Base-by-base conservation (phyloP, 2,329 filamentous ascomycete genomes). In the Fusarium ambrosium region DNA sequence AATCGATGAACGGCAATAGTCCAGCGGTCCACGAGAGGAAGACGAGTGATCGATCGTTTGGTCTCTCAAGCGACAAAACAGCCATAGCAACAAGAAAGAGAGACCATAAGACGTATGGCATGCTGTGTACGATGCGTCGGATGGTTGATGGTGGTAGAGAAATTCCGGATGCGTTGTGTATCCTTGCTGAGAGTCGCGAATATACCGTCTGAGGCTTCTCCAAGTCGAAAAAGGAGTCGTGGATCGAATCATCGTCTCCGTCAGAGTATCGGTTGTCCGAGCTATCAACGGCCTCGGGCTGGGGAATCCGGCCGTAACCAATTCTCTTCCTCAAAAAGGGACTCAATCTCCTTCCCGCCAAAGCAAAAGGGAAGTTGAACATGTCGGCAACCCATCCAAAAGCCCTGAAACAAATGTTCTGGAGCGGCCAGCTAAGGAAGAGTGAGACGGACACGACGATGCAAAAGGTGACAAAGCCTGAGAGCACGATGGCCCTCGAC, bases 1-100 rank as follows among this genome's bases (percentile, higher is more conserved):
- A 79, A 67, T 83, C 81, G 34, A 82, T 72, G 55, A 82, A 79
- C 2, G 81, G 81, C 13, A 82, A 68, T 2, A 82, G 62, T 3
- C 75, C 71, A 1, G 78, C 62, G 1, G 81, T 82, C 80, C 81
- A 83, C 1, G 81, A 82, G 69, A 83, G 73, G 70, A 80, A 82
- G 24, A 72, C 73, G 13, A 82, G 65, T 4, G 81, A 78, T 56
- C 72, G 73, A 32, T 80, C 77, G 8, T 71, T 58, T 2, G 81
- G 81, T n/a, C 81, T 78, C 13, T 77, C 39, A 2, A 71, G 16
- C 9, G 68, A 64, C 2, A 73, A 56, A 22, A 81, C 11, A 14
- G 73, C 24, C 55, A 78, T 75, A 13, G 70, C 78, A 2, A 74
- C 11, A 18, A 61, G 58, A 32, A 61, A 43, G 18, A 61, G 34